These are phyloP conservation scores for Angophora floribunda DNA, from an alignment of 345 rosid species.

Conservation along the genomic window DNA sequence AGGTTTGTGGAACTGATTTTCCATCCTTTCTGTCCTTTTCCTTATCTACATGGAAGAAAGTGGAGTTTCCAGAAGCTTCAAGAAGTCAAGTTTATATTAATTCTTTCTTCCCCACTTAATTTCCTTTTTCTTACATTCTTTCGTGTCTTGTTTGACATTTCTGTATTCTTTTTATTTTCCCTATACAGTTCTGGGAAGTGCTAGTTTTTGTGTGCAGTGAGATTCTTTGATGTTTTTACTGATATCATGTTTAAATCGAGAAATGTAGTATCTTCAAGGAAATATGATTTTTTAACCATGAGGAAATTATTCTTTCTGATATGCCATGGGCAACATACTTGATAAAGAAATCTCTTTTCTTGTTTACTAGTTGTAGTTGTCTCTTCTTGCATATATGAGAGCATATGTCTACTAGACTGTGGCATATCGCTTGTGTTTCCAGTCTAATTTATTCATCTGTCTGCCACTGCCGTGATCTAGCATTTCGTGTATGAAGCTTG, in stretches of 20 bases:
- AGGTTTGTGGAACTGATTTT: no score
- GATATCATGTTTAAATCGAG: not conserved
- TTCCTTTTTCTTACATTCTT: no score
- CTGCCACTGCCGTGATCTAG: not conserved
- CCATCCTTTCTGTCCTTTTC: no score
- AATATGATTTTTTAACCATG: not conserved
- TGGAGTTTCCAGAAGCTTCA: no score
- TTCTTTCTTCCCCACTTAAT: no score
- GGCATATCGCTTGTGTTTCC: not conserved
- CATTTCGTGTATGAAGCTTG: no score
- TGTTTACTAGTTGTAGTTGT: not conserved
- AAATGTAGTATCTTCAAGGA: not conserved
- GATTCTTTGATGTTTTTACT: not conserved
- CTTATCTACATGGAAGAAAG: no score
- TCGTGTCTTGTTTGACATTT: no score
- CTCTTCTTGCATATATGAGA: not conserved
- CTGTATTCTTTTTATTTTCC: not conserved
- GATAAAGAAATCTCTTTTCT: not conserved
- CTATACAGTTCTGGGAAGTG: not conserved
- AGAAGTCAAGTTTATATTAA: no score
- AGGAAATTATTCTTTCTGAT: not conserved
- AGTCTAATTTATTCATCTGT: not conserved
- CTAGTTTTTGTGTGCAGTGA: not conserved
- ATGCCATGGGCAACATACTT: not conserved
- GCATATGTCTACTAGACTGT: not conserved